Evolutionary conservation across 129 eudicot species (phyloP).

Genomic region (Artemisia tridentata): DNA sequence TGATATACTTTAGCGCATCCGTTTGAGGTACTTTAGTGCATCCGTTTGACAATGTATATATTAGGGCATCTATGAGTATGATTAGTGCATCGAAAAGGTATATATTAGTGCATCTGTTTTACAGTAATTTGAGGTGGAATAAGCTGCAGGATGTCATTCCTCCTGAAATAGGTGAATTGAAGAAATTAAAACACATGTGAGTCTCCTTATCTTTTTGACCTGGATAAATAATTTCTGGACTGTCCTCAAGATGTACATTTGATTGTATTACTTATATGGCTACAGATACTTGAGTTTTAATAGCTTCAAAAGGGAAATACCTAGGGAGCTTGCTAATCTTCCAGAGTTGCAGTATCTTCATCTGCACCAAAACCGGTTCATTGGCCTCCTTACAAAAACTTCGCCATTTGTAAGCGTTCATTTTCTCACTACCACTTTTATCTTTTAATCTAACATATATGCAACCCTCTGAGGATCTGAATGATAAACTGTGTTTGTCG

Average conservation of each 20-base stretch:
- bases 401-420: constrained; percentile 69
- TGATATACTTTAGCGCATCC: no score
- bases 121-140: constrained; percentile 95
- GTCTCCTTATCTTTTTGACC: constrained; percentile 32
- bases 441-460: no score
- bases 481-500: constrained; percentile 30
- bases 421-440: neutral
- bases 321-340: constrained; percentile 90
- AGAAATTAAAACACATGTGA: constrained; percentile 88
- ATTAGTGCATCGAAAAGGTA: no score
- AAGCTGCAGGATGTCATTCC: constrained; percentile 96
- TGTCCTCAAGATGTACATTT: constrained; percentile 5
- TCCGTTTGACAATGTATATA: no score
- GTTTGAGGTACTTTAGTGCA: no score
- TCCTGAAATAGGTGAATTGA: constrained; percentile 94
- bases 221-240: neutral
- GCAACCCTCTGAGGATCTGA: no score
- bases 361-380: constrained; percentile 88
- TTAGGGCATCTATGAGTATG: no score
- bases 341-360: constrained; percentile 86
- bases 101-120: no score
- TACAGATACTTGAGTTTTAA: constrained; percentile 93
- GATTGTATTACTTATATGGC: constrained; percentile 17
- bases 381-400: constrained; percentile 72
- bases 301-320: constrained; percentile 92